Conservation (phyloP, 345 rosid species). For the Camelina hispida region DNA sequence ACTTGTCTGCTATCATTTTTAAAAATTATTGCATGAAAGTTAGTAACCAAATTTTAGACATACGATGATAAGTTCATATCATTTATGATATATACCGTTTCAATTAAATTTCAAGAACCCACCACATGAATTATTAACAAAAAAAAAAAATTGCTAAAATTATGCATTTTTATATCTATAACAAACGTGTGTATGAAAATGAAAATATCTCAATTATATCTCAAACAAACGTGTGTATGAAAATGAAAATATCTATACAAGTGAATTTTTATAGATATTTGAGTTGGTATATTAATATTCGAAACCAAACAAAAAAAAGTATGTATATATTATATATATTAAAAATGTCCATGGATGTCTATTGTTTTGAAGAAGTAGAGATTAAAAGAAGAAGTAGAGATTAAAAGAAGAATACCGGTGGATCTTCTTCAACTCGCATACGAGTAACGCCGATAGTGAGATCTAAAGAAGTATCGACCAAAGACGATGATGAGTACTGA, state of each 20-base stretch:
- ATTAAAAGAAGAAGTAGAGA: background rate
- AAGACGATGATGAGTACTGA: conserved; percentile 51
- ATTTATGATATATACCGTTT: background rate
- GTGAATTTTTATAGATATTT: no score
- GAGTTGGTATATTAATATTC: no score
- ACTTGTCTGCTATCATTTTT: conserved; percentile 34
- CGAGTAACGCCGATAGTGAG: conserved; percentile 54
- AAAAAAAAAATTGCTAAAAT: no score
- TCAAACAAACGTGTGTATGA: background rate
- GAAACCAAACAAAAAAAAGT: no score
- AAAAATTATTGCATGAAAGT: conserved; percentile 26
- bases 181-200: background rate
- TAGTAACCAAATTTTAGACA: conserved; percentile 18
- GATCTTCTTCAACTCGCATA: conserved; percentile 46
- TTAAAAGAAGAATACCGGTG: conserved; percentile 42
- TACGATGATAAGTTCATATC: background rate
- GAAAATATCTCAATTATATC: background rate
- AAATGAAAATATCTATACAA: no score
- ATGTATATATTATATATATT: no score
- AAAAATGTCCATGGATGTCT: no score
- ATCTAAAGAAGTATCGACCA: conserved; percentile 62
- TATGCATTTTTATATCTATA: conserved; percentile 11
- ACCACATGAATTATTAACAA: conserved; percentile 5
- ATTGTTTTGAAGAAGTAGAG: background rate
- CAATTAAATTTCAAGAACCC: conserved; percentile 12